Evolutionary conservation across 129 eudicot genomes (phyloP), one percentile per base, ranked within the genome.

Genomic region (Escallonia rubra): DNA sequence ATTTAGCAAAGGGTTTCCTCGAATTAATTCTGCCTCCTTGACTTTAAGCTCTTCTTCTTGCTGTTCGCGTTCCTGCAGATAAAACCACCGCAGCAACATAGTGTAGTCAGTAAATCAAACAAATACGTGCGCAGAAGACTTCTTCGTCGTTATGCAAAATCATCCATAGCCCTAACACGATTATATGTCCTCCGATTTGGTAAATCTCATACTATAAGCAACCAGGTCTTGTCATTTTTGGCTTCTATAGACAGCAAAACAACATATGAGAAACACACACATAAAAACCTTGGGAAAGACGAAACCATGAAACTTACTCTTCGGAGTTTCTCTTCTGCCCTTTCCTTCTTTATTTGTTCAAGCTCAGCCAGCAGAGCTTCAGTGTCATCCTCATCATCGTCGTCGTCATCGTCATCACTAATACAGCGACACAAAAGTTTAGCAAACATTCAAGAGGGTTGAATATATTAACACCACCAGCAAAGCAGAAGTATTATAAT

Each of bases 361-460:
- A 92, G 98, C 75, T 89, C 98, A 54, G 95, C 95, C 77, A 92
- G 61, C 59, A 92, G 97, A 76, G 99, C 99, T 71, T 90, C 99
- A 55, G 88, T 87, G 72, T 94, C 99, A 79, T 94, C 99, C 71
- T 88, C 99, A 3, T 94, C 99, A 10, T 93, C 99, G 2, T 82
- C 93, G 0, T 85, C 91, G 10, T 84, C 91, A 2, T 85, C 90
- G 12, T 83, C 96, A 50, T 76, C 83, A 78, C 92, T 76, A 51
- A 58, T 65, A 64, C 74, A 74, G 38, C 64, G 11, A 43, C 49
- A 66, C 15, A 41, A 6, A 50, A 59, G 1, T 10, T 60, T 51
- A 52, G 67, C n/a, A 44, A 41, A 34, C 50, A 34, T 44, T 7
- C 7, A 56, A 16, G 47, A 58, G 34, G 34, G 34, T 23, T 23